phyloP scores from a whole-genome alignment of 768 basidiomycete species.

The Gloeostereum incarnatum region DNA sequence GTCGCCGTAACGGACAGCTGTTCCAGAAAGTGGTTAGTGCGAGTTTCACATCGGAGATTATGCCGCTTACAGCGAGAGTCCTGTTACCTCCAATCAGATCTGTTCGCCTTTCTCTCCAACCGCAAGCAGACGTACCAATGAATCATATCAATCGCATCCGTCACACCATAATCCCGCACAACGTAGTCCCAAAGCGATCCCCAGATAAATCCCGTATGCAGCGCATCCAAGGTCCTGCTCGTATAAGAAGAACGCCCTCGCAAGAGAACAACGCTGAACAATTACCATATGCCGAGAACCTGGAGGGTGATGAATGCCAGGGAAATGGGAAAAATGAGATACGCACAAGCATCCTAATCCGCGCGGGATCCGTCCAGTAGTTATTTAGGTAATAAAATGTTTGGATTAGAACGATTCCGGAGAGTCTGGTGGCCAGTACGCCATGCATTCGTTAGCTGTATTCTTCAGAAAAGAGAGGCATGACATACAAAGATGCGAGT shows the following conservation, averaged over 20 bases:
- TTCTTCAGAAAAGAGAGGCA: not conserved
- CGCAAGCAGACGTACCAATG: constrained; percentile 25
- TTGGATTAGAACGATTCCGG: constrained; percentile 26
- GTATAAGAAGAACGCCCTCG: constrained; percentile 4
- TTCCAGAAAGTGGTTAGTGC: not conserved
- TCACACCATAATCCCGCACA: constrained; percentile 20
- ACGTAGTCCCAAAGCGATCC: constrained; percentile 28
- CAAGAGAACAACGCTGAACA: not conserved
- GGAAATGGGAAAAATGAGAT: not conserved
- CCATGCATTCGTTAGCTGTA: not conserved
- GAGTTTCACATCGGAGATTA: not conserved
- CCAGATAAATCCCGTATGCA: constrained; percentile 29
- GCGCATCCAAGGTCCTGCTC: constrained; percentile 25
- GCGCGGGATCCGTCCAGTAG: constrained; percentile 17
- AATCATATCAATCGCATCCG: constrained; percentile 19
- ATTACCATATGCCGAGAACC: constrained; percentile 23
- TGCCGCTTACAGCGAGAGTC: constrained; percentile 3
- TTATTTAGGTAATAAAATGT: constrained; percentile 23
- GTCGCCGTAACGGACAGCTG: constrained; percentile 7
- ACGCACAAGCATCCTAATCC: constrained; percentile 20
- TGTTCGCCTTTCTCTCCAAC: too few species aligned
- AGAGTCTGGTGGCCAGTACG: constrained; percentile 12
- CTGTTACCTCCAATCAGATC: constrained; percentile 1
- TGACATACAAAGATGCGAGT: constrained; percentile 23
- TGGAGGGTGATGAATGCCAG: constrained; percentile 6